These are phyloP conservation scores for Cladophialophora immunda DNA, from an alignment of 2,329 filamentous ascomycete species.

Conservation along the genomic window DNA sequence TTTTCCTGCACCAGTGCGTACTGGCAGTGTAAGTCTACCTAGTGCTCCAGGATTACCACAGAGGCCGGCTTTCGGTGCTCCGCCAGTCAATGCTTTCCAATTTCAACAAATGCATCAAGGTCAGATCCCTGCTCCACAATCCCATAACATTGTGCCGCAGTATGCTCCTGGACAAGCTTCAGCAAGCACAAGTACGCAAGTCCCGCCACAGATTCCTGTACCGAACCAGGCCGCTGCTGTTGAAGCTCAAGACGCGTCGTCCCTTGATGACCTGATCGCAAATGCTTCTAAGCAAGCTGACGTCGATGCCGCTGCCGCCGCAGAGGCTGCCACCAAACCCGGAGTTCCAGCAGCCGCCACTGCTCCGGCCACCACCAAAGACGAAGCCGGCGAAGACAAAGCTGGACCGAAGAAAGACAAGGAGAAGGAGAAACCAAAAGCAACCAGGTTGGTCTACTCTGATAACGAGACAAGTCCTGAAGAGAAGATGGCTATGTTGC, in stretches of 20 bases:
- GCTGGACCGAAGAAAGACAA: constrained; percentile 65
- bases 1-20: constrained; percentile 48
- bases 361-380: constrained; percentile 42
- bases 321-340: constrained; percentile 36
- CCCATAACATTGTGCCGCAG: constrained; percentile 37
- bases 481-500: constrained; percentile 83
- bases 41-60: constrained; percentile 67
- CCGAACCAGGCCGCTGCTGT: constrained; percentile 21
- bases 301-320: constrained; percentile 44
- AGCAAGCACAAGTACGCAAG: constrained; percentile 24
- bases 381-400: constrained; percentile 65
- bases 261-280: constrained; percentile 61
- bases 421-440: constrained; percentile 70
- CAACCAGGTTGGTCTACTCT: constrained; percentile 77
- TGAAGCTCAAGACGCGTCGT: constrained; percentile 49
- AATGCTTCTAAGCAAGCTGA: constrained; percentile 58
- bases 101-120: constrained; percentile 67
- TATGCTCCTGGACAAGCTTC: constrained; percentile 32
- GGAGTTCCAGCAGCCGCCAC: constrained; percentile 30
- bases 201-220: constrained; percentile 35
- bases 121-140: constrained; percentile 50
- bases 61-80: constrained; percentile 65
- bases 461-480: constrained; percentile 83
- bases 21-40: constrained; percentile 65
- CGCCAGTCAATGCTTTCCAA: constrained; percentile 61